Base-by-base conservation (phyloP, 2,329 filamentous ascomycete species). In the Trichoderma harzianum region DNA sequence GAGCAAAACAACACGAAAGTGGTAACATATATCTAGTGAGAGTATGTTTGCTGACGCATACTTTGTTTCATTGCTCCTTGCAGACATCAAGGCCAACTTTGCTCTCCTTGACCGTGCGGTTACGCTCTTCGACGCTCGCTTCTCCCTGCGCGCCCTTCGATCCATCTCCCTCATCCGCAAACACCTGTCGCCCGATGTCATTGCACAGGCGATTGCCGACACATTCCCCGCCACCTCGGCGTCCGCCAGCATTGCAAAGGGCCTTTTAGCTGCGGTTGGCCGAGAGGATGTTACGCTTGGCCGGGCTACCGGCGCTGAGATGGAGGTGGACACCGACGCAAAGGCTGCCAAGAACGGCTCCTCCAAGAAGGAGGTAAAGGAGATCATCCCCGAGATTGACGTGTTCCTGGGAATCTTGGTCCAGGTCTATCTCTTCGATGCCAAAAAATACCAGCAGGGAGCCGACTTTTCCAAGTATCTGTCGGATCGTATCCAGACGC, bases 131-230 rank as follows among this genome's bases (percentile, higher is more conserved):
- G 96, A 99, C 84, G 90, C 95, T 72, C 91, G 96, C 85, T 99
- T 98, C 84, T 94, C 95, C 71, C 92, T 99, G 75, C 90, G 96
- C 80, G 96, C 96, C 74, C 89, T 99, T 75, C 92, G 96, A 78
- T 97, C 95, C 77, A 97, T 98, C 84, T 97, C 96, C 53, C 95
- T 94, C 70, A 91, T 98, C 81, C 94, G 96, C 81, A 98, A 98
- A 87, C 90, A 93, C 76, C 88, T 97, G 76, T 93, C 91, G 16
- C 89, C 93, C 72, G 93, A 95, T 76, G 91, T 97, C 76, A 86
- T 98, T 76, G 89, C 91, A 65, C 90, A 93, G 82, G 92, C 92
- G 78, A 92, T 97, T 78, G 89, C 90, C 76, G 91, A 97, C 78
- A 94, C 92, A 55, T 97, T 94, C 82, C 87, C 91, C 70, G 84